Percentiles rank a stretch among this genome's conserved stretches.
Conservation (phyloP, 169 alveolate genomes). For the Neospora caninum region DNA sequence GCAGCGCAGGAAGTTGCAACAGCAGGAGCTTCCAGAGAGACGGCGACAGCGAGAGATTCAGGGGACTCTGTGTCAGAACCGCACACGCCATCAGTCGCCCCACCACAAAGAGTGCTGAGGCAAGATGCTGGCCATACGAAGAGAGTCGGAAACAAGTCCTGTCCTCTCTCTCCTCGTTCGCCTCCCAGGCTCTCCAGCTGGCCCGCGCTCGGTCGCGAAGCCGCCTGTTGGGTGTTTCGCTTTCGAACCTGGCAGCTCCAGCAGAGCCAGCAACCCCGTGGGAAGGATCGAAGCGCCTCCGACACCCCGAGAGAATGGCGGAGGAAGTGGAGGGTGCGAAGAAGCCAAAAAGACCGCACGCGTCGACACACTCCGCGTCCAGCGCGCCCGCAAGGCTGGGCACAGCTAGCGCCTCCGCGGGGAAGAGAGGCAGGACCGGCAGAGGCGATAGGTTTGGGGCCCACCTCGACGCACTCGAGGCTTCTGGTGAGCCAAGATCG, state of each 20-base stretch:
- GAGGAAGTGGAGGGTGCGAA: background rate
- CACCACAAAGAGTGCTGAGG: background rate
- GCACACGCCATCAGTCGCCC: slow-evolving; percentile 60
- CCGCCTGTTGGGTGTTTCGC: background rate
- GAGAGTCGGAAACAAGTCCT: slow-evolving; percentile 33
- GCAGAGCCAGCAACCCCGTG: background rate
- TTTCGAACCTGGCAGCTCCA: background rate
- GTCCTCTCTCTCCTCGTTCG: slow-evolving; percentile 40
- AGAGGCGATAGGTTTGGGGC: background rate
- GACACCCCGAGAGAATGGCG: background rate
- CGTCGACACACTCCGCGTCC: background rate
- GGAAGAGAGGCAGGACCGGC: slow-evolving; percentile 23
- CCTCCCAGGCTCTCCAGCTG: background rate
- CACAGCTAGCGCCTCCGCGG: slow-evolving; percentile 15
- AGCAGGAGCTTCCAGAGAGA: slow-evolving; percentile 53
- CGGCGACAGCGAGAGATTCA: slow-evolving; percentile 50
- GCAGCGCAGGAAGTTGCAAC: slow-evolving; percentile 21
- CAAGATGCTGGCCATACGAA: slow-evolving; percentile 39
- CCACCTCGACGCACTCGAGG: slow-evolving; percentile 10
- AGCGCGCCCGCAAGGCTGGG: background rate
- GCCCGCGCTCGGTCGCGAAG: too few relatives aligned
- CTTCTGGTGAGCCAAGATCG: background rate
- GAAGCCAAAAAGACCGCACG: background rate
- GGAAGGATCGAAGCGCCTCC: background rate
- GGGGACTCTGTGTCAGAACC: slow-evolving; percentile 46